These are phyloP conservation scores for Leptoxyphium fumago DNA, from an alignment of 2,329 filamentous ascomycete genomes.

Conservation along the genomic window DNA sequence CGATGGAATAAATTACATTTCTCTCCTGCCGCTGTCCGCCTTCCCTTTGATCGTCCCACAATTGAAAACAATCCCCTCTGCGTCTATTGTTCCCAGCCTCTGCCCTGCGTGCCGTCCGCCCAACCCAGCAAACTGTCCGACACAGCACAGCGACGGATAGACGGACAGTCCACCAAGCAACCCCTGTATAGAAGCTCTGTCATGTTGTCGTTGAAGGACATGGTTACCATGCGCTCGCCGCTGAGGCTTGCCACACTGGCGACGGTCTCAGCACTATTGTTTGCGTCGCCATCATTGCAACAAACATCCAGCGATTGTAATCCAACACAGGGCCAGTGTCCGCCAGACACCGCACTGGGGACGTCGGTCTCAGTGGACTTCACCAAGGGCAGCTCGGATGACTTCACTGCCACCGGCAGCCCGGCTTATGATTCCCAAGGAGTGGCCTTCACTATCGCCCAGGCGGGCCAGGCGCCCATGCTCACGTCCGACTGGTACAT, in stretches of 20 bases:
- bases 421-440: slow-evolving; percentile 65
- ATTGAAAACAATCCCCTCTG: too few species aligned
- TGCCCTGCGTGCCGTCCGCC: too few species aligned
- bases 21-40: too few species aligned
- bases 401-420: slow-evolving; percentile 56
- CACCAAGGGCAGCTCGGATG: slow-evolving; percentile 58
- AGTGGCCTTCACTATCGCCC: slow-evolving; percentile 63
- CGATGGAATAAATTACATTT: too few species aligned
- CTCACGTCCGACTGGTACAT: slow-evolving; percentile 91
- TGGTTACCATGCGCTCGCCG: slow-evolving; percentile 17
- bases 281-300: slow-evolving; percentile 25
- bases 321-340: slow-evolving; percentile 46
- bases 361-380: slow-evolving; percentile 78
- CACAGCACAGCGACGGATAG: too few species aligned
- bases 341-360: slow-evolving; percentile 65
- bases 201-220: slow-evolving; percentile 1
- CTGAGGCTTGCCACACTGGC: slow-evolving; percentile 25
- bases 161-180: too few species aligned
- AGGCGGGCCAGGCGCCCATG: slow-evolving; percentile 71
- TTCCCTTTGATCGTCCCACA: too few species aligned
- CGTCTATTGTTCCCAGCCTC: too few species aligned
- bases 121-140: too few species aligned
- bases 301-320: slow-evolving; percentile 45
- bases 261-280: slow-evolving; percentile 21
- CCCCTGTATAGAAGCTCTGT: too few species aligned